phyloP scores from a whole-genome alignment of 176 grass and related monocot species.

The Oryza glaberrima region DNA sequence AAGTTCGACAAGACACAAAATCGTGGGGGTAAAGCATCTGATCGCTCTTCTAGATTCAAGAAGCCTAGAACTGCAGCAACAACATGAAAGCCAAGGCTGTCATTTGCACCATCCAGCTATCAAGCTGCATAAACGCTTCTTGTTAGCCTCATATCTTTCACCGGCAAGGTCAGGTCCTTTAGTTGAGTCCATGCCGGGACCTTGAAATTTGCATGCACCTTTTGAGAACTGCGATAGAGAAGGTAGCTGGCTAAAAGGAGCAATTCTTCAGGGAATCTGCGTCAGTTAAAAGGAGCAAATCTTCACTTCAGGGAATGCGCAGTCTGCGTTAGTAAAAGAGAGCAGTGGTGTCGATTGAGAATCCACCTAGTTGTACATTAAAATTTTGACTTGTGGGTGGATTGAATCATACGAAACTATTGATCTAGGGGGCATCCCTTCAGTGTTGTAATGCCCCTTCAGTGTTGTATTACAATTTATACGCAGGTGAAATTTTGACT shows the following conservation, averaged over 20 bases:
- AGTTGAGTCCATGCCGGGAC: too few species aligned
- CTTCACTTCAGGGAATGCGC: neutral
- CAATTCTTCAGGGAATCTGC: neutral
- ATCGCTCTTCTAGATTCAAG: slow-evolving; percentile 40
- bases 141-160: too few species aligned
- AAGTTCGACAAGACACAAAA: slow-evolving; percentile 9
- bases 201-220: neutral
- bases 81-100: neutral
- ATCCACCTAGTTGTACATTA: neutral
- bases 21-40: neutral
- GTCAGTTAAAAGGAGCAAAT: neutral
- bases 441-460: too few species aligned
- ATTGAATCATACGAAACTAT: neutral
- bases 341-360: neutral
- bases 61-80: slow-evolving; percentile 25
- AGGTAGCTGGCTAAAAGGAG: too few species aligned
- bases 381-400: slow-evolving; percentile 38
- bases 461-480: neutral
- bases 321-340: neutral
- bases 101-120: neutral
- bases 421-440: neutral
- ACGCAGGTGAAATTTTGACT: neutral
- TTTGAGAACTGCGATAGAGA: neutral
- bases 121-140: neutral
- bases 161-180: too few species aligned